These are phyloP conservation scores for Moricandia moricandioides DNA, from an alignment of 345 rosid species.

Conservation along the genomic window DNA sequence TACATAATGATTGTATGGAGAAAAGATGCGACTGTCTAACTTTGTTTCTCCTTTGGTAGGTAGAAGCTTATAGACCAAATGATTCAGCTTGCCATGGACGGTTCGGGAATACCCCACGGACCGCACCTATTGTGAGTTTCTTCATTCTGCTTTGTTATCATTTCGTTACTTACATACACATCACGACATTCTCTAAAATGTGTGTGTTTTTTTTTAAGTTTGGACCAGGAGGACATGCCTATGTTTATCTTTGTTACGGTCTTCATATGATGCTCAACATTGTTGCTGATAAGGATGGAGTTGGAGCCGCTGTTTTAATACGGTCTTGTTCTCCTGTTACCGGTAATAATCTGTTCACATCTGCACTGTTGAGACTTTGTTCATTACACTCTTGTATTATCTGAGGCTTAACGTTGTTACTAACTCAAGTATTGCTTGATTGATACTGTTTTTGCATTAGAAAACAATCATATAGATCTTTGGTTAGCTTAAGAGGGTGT, in stretches of 20 bases:
- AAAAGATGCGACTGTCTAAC: background rate
- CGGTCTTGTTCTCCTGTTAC: constrained; percentile 81
- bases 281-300: constrained; percentile 87
- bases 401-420: background rate
- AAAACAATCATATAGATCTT: background rate
- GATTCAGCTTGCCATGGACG: constrained; percentile 96
- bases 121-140: constrained; percentile 76
- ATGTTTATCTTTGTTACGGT: constrained; percentile 95
- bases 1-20: background rate
- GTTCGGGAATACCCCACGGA: constrained; percentile 76
- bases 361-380: background rate
- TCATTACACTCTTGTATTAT: background rate
- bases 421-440: background rate
- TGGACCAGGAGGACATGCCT: constrained; percentile 91
- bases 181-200: background rate
- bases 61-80: constrained; percentile 89
- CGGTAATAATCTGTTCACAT: constrained; percentile 48
- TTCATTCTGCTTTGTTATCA: background rate
- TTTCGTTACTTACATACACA: background rate
- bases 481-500: constrained; percentile 1
- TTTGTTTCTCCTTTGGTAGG: constrained; percentile 41
- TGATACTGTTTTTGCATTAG: background rate
- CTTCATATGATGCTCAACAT: constrained; percentile 87
- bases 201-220: constrained; percentile 48
- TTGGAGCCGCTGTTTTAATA: constrained; percentile 85